Conservation (phyloP, 73 alveolate genomes). For the Paramecium biaurelia region DNA sequence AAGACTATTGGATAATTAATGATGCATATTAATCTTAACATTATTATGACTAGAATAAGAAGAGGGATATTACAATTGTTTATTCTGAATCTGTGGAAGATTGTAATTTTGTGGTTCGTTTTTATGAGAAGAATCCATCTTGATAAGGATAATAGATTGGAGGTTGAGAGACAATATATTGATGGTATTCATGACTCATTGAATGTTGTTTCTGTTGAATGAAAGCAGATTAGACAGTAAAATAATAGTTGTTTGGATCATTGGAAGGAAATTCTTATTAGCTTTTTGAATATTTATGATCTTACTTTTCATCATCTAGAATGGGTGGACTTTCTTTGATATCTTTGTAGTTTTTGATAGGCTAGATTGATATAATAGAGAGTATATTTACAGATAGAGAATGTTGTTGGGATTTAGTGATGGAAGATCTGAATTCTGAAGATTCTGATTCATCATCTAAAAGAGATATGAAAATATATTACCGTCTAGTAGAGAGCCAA, state of each 20-base stretch:
- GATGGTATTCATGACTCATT: background rate
- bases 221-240: background rate
- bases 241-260: constrained; percentile 4
- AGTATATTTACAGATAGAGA: background rate
- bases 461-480: background rate
- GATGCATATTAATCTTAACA: constrained; percentile 46
- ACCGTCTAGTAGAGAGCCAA: constrained; percentile 44
- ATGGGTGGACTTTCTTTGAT: background rate
- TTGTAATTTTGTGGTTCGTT: background rate
- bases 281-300: background rate
- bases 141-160: background rate
- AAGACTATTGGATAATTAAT: background rate
- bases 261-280: constrained; percentile 26
- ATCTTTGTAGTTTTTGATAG: constrained; percentile 5
- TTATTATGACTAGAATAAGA: background rate
- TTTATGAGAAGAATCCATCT: constrained; percentile 13
- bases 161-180: background rate
- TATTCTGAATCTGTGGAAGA: background rate
- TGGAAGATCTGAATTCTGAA: constrained; percentile 42
- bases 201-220: background rate
- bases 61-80: background rate
- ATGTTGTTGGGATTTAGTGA: background rate
- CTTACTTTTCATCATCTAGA: background rate
- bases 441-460: constrained; percentile 28
- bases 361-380: background rate